Evolutionary conservation across 179 eudicot genomes (phyloP).

Genomic region (Silene noctiflora): DNA sequence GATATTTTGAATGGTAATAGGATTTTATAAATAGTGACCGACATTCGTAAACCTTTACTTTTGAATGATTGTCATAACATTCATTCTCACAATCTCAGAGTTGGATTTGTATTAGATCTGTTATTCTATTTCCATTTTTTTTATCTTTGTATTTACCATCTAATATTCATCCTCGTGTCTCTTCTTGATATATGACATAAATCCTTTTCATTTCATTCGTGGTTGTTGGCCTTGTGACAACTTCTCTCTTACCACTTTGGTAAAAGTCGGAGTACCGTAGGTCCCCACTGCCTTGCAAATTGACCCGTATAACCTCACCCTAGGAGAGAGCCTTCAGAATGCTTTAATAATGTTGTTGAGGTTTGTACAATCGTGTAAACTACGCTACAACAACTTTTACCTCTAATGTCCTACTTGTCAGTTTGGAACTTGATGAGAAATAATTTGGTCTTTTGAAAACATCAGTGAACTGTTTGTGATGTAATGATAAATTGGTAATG

Average conservation of each 20-base stretch:
- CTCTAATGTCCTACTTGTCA: background rate
- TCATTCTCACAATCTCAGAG: background rate
- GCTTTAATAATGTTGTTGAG: background rate
- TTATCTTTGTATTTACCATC: background rate
- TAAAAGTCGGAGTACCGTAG: too few species aligned
- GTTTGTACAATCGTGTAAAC: background rate
- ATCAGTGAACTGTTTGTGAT: conserved; percentile 1
- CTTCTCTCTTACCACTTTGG: background rate
- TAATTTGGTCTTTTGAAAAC: background rate
- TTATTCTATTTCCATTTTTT: background rate
- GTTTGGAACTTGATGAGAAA: conserved; percentile 8
- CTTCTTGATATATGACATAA: background rate
- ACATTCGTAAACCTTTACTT: background rate
- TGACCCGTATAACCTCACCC: too few species aligned
- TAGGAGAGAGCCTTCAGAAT: too few species aligned
- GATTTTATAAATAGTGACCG: background rate
- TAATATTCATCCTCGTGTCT: background rate
- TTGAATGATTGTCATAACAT: background rate
- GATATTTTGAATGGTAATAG: background rate
- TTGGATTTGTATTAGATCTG: background rate
- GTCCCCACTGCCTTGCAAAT: too few species aligned
- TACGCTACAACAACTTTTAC: background rate
- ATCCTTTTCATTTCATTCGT: background rate
- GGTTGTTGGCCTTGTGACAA: background rate
- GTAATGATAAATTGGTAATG: background rate